Conservation (phyloP, 2,329 filamentous ascomycete genomes). For the Hypoxylon sp. region DNA sequence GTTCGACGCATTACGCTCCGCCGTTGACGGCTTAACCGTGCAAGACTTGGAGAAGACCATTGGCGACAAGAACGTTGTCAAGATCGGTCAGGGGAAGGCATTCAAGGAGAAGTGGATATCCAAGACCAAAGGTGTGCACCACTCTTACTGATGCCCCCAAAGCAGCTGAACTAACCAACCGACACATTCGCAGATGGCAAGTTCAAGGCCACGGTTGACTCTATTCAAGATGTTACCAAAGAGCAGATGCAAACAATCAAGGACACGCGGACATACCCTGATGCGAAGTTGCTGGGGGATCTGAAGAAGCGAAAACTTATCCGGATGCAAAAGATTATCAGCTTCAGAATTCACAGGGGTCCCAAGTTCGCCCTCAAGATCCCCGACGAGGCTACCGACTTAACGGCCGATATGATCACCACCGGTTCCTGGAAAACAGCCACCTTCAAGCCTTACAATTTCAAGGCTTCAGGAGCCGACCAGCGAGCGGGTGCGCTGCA, state of each 20-base stretch:
- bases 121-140: constrained; percentile 57
- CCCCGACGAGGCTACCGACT: constrained; percentile 91
- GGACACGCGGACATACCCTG: constrained; percentile 74
- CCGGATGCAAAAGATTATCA: constrained; percentile 83
- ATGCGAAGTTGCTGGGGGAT: constrained; percentile 82
- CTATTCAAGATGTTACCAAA: constrained; percentile 82
- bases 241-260: constrained; percentile 80
- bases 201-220: constrained; percentile 61
- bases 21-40: constrained; percentile 84
- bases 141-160: neutral
- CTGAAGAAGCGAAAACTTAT: constrained; percentile 94
- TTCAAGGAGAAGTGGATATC: constrained; percentile 83
- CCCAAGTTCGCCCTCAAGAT: constrained; percentile 90
- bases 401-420: constrained; percentile 92
- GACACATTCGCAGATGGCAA: constrained; percentile 53
- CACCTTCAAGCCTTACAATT: constrained; percentile 80
- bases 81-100: constrained; percentile 93
- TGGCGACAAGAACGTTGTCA: constrained; percentile 78
- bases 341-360: constrained; percentile 86
- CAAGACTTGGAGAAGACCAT: constrained; percentile 76
- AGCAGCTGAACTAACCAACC: constrained; percentile 60
- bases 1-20: constrained; percentile 77
- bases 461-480: constrained; percentile 67
- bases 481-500: constrained; percentile 72
- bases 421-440: constrained; percentile 92